phyloP scores from a whole-genome alignment of 2,329 filamentous ascomycete genomes.

The Fusarium euwallaceae region DNA sequence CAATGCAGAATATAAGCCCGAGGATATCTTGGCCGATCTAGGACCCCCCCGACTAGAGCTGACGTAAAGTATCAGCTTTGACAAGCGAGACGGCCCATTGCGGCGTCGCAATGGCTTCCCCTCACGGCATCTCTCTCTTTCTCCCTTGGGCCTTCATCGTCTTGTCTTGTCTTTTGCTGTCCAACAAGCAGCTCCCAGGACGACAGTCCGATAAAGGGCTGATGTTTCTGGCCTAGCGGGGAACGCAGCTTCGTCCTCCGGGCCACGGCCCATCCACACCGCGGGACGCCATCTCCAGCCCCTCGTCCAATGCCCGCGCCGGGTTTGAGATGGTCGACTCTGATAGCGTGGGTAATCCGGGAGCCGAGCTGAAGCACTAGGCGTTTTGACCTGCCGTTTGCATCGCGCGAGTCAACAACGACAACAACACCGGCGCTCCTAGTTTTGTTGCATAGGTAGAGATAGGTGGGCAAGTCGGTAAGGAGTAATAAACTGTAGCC shows the following conservation, averaged over 20 bases:
- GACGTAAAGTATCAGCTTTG: background rate
- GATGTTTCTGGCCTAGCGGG: slow-evolving; percentile 1
- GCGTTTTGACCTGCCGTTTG: background rate
- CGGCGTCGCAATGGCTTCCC: background rate
- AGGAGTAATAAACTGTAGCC: background rate
- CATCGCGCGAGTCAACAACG: background rate
- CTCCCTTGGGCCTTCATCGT: background rate
- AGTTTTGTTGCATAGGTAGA: background rate
- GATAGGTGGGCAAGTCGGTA: background rate
- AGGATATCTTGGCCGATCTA: background rate
- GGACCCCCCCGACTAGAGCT: background rate
- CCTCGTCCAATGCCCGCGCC: slow-evolving; percentile 5
- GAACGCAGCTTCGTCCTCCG: background rate
- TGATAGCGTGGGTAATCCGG: background rate
- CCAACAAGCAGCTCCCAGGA: background rate
- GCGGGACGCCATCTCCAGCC: slow-evolving; percentile 5
- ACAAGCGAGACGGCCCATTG: background rate
- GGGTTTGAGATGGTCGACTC: background rate
- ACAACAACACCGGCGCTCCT: background rate
- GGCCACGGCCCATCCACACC: background rate
- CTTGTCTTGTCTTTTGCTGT: background rate
- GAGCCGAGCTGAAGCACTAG: background rate
- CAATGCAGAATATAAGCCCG: background rate
- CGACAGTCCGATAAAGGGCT: background rate
- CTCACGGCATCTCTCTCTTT: background rate